Conservation (phyloP, 2,329 filamentous ascomycete genomes). For the Talaromyces sp. region DNA sequence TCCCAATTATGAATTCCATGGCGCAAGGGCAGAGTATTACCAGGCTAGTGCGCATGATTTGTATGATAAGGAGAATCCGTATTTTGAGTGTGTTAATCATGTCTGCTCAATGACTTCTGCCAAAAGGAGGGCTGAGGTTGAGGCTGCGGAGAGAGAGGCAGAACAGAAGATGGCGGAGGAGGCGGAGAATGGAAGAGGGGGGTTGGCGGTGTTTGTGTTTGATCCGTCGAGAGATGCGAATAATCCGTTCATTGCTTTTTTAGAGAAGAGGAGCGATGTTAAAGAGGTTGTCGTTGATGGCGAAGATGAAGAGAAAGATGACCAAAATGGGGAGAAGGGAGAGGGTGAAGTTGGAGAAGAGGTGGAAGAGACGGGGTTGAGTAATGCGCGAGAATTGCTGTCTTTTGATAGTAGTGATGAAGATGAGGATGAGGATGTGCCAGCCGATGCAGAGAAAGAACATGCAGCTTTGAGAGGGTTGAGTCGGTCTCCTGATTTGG, state of each 20-base stretch:
- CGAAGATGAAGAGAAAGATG: not conserved
- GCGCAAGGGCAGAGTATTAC: constrained; percentile 42
- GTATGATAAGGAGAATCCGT: constrained; percentile 36
- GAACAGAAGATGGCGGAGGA: not conserved
- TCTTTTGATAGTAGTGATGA: constrained; percentile 13
- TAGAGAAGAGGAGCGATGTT: not conserved
- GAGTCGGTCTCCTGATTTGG: not conserved
- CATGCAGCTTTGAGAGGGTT: not conserved
- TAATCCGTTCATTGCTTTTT: constrained; percentile 24
- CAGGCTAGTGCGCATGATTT: constrained; percentile 46
- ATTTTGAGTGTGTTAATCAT: constrained; percentile 45
- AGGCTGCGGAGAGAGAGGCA: not conserved
- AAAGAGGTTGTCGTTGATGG: not conserved
- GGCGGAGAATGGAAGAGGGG: constrained; percentile 14
- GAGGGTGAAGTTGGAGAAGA: not conserved
- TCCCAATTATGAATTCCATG: constrained; percentile 28
- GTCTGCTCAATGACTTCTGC: constrained; percentile 36
- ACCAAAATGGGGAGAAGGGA: not conserved
- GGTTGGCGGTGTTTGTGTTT: constrained; percentile 18
- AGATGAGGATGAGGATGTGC: not conserved
- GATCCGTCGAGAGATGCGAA: constrained; percentile 7
- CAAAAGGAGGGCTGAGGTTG: constrained; percentile 9
- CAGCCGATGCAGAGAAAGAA: not conserved
- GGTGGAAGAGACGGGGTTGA: not conserved
- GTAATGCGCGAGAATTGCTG: not conserved